Evolutionary conservation across 2,329 filamentous ascomycete genomes (phyloP).

Genomic region (Clonostachys rhizophaga): DNA sequence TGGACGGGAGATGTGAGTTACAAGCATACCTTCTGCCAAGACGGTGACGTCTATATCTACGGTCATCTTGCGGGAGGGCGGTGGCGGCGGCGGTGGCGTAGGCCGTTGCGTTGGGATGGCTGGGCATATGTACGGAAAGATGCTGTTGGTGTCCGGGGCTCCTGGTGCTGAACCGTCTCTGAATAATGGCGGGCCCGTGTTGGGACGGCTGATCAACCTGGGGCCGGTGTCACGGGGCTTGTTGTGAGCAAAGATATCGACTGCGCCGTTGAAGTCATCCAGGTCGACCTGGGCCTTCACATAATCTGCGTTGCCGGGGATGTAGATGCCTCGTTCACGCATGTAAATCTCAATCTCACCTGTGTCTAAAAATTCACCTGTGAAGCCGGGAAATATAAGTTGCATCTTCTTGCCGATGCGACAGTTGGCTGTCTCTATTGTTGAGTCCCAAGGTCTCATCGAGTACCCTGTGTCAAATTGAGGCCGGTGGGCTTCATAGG

Average conservation of each 20-base stretch:
- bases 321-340: constrained; percentile 54
- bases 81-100: neutral
- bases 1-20: too few species aligned
- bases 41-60: constrained; percentile 11
- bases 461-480: constrained; percentile 17
- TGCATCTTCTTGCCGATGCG: constrained; percentile 40
- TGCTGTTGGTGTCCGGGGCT: neutral
- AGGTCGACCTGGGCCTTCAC: constrained; percentile 53
- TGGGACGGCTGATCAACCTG: neutral
- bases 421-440: constrained; percentile 33
- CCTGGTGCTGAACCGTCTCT: neutral
- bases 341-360: constrained; percentile 76
- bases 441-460: constrained; percentile 41
- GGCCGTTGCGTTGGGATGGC: neutral
- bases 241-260: neutral
- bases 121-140: constrained; percentile 2
- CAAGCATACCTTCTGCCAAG: constrained; percentile 18
- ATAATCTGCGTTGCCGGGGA: constrained; percentile 57
- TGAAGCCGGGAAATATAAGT: constrained; percentile 55
- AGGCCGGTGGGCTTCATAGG: constrained; percentile 13
- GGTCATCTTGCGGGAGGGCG: neutral
- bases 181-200: neutral
- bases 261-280: constrained; percentile 23
- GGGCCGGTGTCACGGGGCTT: neutral
- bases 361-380: constrained; percentile 73